Conservation (phyloP, 306 rosid genomes). For the Coriaria nepalensis region DNA sequence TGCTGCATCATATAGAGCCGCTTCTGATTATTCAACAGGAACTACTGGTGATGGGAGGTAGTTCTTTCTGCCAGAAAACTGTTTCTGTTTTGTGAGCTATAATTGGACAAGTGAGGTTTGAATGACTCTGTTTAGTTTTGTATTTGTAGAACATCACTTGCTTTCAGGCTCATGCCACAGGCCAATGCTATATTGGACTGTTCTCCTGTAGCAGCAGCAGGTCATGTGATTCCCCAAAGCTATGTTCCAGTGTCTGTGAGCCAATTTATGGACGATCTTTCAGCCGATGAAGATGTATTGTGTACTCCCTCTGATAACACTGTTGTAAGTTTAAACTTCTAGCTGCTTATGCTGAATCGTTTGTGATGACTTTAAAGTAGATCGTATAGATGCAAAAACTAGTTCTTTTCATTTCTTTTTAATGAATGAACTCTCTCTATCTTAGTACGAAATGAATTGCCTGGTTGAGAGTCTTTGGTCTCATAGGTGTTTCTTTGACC, state of each 20-base stretch:
- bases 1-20: constrained; percentile 68
- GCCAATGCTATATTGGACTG: constrained; percentile 86
- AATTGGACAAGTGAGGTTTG: constrained; percentile 21
- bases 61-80: constrained; percentile 5
- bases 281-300: constrained; percentile 75
- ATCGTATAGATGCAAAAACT: background rate
- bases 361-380: background rate
- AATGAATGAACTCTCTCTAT: too few species aligned
- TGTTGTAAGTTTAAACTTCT: constrained; percentile 43
- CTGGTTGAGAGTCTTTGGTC: too few species aligned
- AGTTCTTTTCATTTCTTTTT: too few species aligned
- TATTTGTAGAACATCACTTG: constrained; percentile 83
- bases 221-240: constrained; percentile 84
- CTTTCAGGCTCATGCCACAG: constrained; percentile 94
- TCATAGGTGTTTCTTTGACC: too few species aligned
- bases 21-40: constrained; percentile 41
- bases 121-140: constrained; percentile 22
- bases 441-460: too few species aligned
- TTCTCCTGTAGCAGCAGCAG: constrained; percentile 89
- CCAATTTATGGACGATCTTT: constrained; percentile 97
- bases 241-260: constrained; percentile 89
- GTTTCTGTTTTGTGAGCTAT: constrained; percentile 4
- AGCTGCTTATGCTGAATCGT: constrained; percentile 5
- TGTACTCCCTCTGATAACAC: constrained; percentile 46
- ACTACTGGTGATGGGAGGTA: constrained; percentile 71